Conservation (phyloP, 2,329 filamentous ascomycete species). For the Arthroderma sp. region DNA sequence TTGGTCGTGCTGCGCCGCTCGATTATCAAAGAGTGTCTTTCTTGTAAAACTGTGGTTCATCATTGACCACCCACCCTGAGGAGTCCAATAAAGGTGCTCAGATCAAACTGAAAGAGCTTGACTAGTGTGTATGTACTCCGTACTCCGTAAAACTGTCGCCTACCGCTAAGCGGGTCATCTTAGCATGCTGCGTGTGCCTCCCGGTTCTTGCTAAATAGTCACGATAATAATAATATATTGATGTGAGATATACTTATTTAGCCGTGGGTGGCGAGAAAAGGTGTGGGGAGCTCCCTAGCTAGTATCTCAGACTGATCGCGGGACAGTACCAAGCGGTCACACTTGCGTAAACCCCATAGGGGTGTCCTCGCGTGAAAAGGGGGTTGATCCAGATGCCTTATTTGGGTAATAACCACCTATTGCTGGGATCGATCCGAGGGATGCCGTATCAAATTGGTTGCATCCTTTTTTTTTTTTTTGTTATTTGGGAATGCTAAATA, state of each 20-base stretch:
- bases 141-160: neutral
- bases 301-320: neutral
- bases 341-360: slow-evolving; percentile 1
- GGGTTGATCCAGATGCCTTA: slow-evolving; percentile 1
- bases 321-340: neutral
- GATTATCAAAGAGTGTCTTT: neutral
- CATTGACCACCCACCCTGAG: neutral
- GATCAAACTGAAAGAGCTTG: neutral
- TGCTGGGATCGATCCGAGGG: neutral
- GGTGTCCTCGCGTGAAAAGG: neutral
- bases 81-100: neutral
- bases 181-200: neutral
- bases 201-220: neutral
- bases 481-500: neutral
- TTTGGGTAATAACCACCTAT: neutral
- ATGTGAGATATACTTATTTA: neutral
- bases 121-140: neutral
- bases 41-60: neutral
- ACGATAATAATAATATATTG: neutral
- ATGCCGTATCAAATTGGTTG: slow-evolving; percentile 3
- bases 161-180: neutral
- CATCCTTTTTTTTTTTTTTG: neutral
- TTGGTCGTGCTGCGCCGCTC: slow-evolving; percentile 1
- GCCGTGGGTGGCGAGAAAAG: neutral
- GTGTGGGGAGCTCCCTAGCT: neutral